phyloP scores from a whole-genome alignment of 305 asterid genomes.

The Fraxinus xanthoxyloides region DNA sequence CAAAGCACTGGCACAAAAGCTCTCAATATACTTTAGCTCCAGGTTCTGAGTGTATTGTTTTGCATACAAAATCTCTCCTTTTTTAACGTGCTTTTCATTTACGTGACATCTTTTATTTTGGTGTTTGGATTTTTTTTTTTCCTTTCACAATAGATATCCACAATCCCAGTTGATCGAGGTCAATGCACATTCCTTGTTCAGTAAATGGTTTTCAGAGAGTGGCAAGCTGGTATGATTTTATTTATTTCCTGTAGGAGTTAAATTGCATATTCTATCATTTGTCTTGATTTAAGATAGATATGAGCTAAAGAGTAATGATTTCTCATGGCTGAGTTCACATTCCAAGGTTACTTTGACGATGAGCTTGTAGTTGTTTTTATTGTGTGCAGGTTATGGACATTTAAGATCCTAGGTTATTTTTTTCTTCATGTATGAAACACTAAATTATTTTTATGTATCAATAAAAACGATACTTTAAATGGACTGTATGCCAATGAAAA shows the following conservation, averaged over 20 bases:
- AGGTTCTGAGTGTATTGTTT: conserved; percentile 46
- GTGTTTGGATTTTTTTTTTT: neutral
- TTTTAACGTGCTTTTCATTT: conserved; percentile 22
- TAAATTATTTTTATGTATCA: conserved; percentile 17
- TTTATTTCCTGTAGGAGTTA: neutral
- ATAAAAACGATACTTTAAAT: neutral
- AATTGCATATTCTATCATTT: neutral
- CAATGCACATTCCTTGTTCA: conserved; percentile 96
- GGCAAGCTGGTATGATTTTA: conserved; percentile 79
- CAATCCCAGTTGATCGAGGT: conserved; percentile 91
- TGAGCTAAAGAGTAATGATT: conserved; percentile 4
- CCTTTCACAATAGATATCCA: conserved; percentile 57
- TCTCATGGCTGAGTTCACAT: neutral
- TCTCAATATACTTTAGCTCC: conserved; percentile 78
- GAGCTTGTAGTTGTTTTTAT: neutral
- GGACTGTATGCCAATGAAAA: neutral
- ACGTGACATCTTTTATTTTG: conserved; percentile 15
- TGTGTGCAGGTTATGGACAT: neutral
- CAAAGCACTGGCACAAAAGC: conserved; percentile 95
- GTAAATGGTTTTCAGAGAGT: conserved; percentile 99
- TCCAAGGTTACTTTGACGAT: neutral
- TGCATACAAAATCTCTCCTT: conserved; percentile 1
- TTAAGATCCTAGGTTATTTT: neutral
- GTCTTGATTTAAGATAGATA: neutral
- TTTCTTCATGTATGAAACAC: conserved; percentile 11